phyloP scores from a whole-genome alignment of 2,329 filamentous ascomycete species.

The Rasamsonia emersonii region DNA sequence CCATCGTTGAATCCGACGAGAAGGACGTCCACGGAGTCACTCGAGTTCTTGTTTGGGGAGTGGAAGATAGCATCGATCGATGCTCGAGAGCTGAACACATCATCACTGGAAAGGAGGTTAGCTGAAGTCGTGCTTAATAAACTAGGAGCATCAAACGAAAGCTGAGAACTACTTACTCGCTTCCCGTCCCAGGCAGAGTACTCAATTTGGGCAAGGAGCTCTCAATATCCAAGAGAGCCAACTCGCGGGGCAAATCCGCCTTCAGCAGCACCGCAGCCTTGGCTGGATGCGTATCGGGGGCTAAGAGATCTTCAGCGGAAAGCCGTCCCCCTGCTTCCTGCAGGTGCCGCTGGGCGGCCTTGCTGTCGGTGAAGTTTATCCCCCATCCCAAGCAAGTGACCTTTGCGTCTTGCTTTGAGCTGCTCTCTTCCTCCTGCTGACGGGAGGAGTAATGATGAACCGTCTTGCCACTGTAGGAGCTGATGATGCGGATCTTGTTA shows the following conservation, averaged over 20 bases:
- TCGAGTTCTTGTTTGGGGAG: constrained; percentile 52
- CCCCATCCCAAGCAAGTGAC: constrained; percentile 47
- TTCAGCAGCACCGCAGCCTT: constrained; percentile 29
- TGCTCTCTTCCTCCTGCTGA: constrained; percentile 11
- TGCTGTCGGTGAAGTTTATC: constrained; percentile 45
- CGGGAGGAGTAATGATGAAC: constrained; percentile 57
- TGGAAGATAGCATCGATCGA: constrained; percentile 65
- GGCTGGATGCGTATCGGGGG: constrained; percentile 27
- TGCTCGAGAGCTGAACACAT: constrained; percentile 60
- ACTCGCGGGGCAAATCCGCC: constrained; percentile 59
- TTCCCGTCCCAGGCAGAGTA: constrained; percentile 56
- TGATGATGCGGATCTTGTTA: constrained; percentile 66
- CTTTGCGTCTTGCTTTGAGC: constrained; percentile 11
- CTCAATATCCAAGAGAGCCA: constrained; percentile 69
- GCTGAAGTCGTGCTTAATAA: constrained; percentile 27
- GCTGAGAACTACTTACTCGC: constrained; percentile 37
- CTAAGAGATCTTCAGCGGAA: constrained; percentile 34
- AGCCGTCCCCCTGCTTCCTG: constrained; percentile 24
- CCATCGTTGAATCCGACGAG: constrained; percentile 65
- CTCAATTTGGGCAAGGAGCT: constrained; percentile 68
- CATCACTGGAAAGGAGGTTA: constrained; percentile 45
- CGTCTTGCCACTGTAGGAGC: constrained; percentile 71
- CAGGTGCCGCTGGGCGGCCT: constrained; percentile 35
- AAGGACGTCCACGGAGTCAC: constrained; percentile 71
- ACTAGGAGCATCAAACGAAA: constrained; percentile 2